Conservation (phyloP, 163 green algal species). For the Scenedesmus sp. region DNA sequence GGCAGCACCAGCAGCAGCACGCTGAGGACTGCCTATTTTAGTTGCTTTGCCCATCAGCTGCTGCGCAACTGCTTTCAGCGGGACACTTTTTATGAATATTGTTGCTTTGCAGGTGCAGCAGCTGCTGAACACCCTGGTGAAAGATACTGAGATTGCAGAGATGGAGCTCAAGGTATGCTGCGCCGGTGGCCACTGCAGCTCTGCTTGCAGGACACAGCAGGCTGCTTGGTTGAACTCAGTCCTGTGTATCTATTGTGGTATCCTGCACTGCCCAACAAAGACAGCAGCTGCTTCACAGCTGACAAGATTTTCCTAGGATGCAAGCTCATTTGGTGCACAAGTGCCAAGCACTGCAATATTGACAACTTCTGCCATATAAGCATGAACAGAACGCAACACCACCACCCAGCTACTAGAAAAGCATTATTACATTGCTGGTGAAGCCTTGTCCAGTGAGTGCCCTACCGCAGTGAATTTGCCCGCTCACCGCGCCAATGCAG, state of each 20-base stretch:
- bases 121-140: slow-evolving; percentile 79
- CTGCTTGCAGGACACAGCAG: not conserved
- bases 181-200: not conserved
- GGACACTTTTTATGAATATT: not conserved
- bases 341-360: not conserved
- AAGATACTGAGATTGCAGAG: slow-evolving; percentile 88
- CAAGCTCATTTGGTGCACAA: too few relatives aligned
- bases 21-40: not conserved
- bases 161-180: slow-evolving; percentile 79
- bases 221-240: too few relatives aligned
- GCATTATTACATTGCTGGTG: too few relatives aligned
- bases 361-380: not conserved
- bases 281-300: not conserved
- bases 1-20: not conserved
- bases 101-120: slow-evolving; percentile 73
- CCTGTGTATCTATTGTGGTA: too few relatives aligned
- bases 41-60: not conserved
- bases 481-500: slow-evolving; percentile 49
- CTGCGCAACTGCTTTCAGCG: not conserved
- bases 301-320: too few relatives aligned
- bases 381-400: too few relatives aligned
- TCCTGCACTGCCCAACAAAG: not conserved
- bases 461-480: too few relatives aligned
- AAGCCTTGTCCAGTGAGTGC: too few relatives aligned
- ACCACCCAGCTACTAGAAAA: too few relatives aligned